Conservation (phyloP, 148 eudicot species). For the Vaccinium corymbosum region DNA sequence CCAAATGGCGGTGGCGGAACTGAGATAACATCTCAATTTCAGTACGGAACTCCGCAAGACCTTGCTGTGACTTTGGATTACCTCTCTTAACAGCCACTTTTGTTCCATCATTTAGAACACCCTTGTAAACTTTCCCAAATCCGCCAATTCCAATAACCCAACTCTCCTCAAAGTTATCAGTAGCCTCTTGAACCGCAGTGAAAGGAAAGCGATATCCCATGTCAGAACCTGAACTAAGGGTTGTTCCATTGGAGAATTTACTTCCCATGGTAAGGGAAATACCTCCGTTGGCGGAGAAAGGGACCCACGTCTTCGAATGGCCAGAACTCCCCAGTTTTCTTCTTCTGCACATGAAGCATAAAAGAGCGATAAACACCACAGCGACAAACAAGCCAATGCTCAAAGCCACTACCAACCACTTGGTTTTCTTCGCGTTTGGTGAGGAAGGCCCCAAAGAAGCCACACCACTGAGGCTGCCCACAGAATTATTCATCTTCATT, state of each 20-base stretch:
- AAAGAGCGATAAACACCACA: slow-evolving; percentile 31
- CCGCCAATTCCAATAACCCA: slow-evolving; percentile 87
- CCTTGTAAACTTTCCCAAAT: slow-evolving; percentile 88
- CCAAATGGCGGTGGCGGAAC: slow-evolving; percentile 87
- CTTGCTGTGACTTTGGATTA: slow-evolving; percentile 90
- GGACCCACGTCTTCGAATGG: slow-evolving; percentile 71
- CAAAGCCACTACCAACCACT: slow-evolving; percentile 56
- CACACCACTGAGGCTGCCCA: slow-evolving; percentile 51
- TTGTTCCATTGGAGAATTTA: slow-evolving; percentile 56
- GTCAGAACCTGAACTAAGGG: slow-evolving; percentile 46
- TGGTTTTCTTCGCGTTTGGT: slow-evolving; percentile 36
- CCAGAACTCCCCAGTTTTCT: slow-evolving; percentile 34
- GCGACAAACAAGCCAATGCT: slow-evolving; percentile 43
- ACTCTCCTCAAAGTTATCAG: slow-evolving; percentile 75
- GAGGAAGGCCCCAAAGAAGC: slow-evolving; percentile 20
- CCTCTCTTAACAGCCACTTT: slow-evolving; percentile 88
- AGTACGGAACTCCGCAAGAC: slow-evolving; percentile 78
- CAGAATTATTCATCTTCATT: slow-evolving; percentile 71
- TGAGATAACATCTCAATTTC: slow-evolving; percentile 91
- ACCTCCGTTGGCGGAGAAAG: slow-evolving; percentile 54
- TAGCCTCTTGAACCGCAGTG: slow-evolving; percentile 61
- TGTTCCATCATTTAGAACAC: slow-evolving; percentile 66
- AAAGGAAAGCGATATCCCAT: slow-evolving; percentile 70
- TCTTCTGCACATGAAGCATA: slow-evolving; percentile 43
- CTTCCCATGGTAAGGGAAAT: slow-evolving; percentile 64